These are phyloP conservation scores for Geotrichum carabidarum DNA, from an alignment of 1,139 yeast species.

Conservation along the genomic window DNA sequence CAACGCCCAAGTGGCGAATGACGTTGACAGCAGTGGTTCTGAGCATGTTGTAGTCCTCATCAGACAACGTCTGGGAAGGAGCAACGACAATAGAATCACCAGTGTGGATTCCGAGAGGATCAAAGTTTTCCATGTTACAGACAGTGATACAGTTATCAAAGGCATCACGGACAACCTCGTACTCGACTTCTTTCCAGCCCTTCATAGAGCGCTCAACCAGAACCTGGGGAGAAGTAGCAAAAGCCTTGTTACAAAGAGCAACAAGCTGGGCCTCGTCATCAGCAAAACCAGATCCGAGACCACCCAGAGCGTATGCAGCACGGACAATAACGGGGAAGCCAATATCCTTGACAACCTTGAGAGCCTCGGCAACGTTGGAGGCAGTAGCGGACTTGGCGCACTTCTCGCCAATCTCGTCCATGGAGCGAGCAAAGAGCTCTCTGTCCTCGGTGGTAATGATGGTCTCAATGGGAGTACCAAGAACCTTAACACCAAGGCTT, in stretches of 20 bases:
- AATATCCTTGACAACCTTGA: conserved; percentile 75
- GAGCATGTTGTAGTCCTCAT: conserved; percentile 96
- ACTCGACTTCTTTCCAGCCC: conserved; percentile 99
- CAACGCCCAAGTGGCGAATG: conserved; percentile 96
- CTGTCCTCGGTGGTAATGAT: conserved; percentile 96
- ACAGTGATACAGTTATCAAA: conserved; percentile 97
- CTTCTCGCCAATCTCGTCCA: conserved; percentile 91
- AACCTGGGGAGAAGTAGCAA: conserved; percentile 94
- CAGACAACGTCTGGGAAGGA: conserved; percentile 94
- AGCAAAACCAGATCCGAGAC: conserved; percentile 97
- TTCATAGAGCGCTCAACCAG: conserved; percentile 93
- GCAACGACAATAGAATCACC: conserved; percentile 99
- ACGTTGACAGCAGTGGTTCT: conserved; percentile 96
- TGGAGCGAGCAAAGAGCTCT: conserved; percentile 88
- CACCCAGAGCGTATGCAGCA: conserved; percentile 97
- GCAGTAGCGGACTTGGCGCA: conserved; percentile 93
- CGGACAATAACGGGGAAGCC: conserved; percentile 96
- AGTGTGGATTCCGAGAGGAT: conserved; percentile 96
- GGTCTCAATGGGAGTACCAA: conserved; percentile 95
- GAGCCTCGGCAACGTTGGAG: conserved; percentile 69
- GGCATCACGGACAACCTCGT: conserved; percentile 96
- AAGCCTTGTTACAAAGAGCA: conserved; percentile 82
- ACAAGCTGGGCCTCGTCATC: conserved; percentile 79
- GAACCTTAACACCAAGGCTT: conserved; percentile 82
- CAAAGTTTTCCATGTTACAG: conserved; percentile 98